Evolutionary conservation across 2,329 filamentous ascomycete species (phyloP), one percentile per base, ranked within the genome.

Genomic region (Monosporascus sp.): DNA sequence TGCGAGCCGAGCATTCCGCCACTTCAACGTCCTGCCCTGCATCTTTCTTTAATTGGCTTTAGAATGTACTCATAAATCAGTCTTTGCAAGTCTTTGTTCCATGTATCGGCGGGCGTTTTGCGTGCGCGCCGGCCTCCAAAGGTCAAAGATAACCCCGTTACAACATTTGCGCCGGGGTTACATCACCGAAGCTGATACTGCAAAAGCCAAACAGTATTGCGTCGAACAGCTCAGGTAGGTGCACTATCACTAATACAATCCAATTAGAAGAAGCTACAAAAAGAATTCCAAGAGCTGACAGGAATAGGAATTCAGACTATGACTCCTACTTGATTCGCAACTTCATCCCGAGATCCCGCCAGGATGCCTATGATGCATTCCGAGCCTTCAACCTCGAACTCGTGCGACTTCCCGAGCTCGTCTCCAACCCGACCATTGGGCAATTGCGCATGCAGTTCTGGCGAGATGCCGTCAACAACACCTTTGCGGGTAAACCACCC

Each of bases 381-480:
- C 89, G 93, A 58, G 88, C 92, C 49, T 85, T 99, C 70, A 99
- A 99, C 68, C 81, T 97, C 63, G 93, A 97, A 70, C 82, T 97
- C 55, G 89, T 93, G 45, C 83, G 89, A 53, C 88, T 97, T 57
- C 90, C 94, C 53, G 93, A 97, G 71, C 84, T 89, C 14, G 92
- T 94, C 20, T 94, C 89, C 47, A 94, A 88, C 55, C 84, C 89
- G n/a, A 87, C 87, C 4, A 89, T 97, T 55, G 93, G 90, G 48
- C 79, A 86, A 50, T 84, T 97, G 79, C 90, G 94, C 58, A 87
- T 96, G 71, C 90, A 96, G 69, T 97, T 97, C 76, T 97, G 94
- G 89, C 84, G 89, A 48, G 92, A 97, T 62, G 84, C 89, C 5
- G 76, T 99, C 49, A 81, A 87, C 51, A 85, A 87, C 56, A 88